Conservation (phyloP, 2,329 filamentous ascomycete species). For the Fusarium bulbicola region DNA sequence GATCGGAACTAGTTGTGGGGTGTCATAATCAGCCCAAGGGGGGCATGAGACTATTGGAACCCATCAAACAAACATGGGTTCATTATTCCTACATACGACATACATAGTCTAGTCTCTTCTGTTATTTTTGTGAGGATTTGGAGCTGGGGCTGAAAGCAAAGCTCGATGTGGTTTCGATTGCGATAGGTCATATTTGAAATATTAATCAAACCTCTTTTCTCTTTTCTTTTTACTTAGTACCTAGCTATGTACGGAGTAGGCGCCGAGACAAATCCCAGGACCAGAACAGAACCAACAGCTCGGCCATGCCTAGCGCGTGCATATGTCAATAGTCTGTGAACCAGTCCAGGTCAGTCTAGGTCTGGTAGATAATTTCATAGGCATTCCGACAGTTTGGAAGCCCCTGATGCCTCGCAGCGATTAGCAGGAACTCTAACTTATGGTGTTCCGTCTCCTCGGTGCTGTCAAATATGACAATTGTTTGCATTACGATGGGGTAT, state of each 20-base stretch:
- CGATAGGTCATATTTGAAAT: conserved; percentile 28
- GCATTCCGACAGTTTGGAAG: conserved; percentile 23
- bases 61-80: neutral
- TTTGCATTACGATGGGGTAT: neutral
- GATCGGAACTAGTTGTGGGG: neutral
- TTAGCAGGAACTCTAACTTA: neutral
- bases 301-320: conserved; percentile 21
- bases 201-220: conserved; percentile 26
- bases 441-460: conserved; percentile 2
- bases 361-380: neutral
- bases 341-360: neutral
- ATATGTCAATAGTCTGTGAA: neutral
- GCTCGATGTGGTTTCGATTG: conserved; percentile 14
- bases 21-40: neutral
- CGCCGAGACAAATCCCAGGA: conserved; percentile 13
- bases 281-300: conserved; percentile 15
- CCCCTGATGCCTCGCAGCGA: neutral
- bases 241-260: neutral
- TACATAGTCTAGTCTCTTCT: neutral
- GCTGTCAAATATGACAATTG: neutral
- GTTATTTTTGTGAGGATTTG: neutral
- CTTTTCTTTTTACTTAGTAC: conserved; percentile 1
- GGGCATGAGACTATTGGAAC: neutral
- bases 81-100: neutral
- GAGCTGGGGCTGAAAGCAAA: conserved; percentile 7